Conservation (phyloP, 148 eudicot species). For the Chenopodium berlandieri region DNA sequence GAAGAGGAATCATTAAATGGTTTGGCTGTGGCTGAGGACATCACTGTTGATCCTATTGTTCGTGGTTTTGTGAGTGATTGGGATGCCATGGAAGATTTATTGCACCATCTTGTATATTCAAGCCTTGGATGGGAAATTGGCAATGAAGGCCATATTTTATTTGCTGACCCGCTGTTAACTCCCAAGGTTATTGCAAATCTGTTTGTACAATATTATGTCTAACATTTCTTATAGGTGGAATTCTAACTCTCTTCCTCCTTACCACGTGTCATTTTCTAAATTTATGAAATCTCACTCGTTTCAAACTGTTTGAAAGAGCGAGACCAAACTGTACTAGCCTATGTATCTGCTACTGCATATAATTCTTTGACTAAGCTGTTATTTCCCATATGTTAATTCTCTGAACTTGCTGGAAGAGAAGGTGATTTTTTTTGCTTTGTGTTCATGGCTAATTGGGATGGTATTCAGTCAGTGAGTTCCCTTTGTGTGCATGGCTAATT, state of each 20-base stretch:
- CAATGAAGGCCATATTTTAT: conserved; percentile 91
- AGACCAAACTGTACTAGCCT: background rate
- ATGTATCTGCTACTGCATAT: background rate
- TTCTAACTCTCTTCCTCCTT: background rate
- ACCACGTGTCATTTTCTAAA: background rate
- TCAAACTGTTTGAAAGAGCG: background rate
- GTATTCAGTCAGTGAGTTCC: background rate
- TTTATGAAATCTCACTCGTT: background rate
- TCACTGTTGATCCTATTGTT: conserved; percentile 76
- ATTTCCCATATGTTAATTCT: background rate
- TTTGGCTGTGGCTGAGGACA: conserved; percentile 38
- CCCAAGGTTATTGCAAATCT: conserved; percentile 67
- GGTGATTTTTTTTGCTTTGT: background rate
- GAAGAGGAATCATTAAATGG: conserved; percentile 54
- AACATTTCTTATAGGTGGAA: background rate
- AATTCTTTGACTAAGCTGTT: background rate
- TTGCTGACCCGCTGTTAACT: conserved; percentile 89
- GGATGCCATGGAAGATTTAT: conserved; percentile 98
- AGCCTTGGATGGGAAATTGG: conserved; percentile 98
- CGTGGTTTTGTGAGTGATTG: conserved; percentile 84
- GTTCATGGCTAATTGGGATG: no score
- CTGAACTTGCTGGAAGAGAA: background rate
- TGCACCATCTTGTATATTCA: conserved; percentile 73
- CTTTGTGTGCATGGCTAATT: background rate
- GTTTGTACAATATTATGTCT: background rate